Conservation (phyloP, 177 flowering plant genomes). For the Tripterygium wilfordii region DNA sequence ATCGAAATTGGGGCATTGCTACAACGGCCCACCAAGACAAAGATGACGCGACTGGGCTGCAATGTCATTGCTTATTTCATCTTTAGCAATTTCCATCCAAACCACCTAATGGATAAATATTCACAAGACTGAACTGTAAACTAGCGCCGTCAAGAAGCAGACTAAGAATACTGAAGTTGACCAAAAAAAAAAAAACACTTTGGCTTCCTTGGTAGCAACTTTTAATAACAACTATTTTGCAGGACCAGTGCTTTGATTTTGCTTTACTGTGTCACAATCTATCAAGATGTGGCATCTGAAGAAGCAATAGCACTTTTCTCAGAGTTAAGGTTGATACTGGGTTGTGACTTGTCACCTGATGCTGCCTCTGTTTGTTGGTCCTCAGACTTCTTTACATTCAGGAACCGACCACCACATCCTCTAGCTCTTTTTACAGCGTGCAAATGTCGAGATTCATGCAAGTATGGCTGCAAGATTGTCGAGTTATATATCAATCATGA, state of each 20-base stretch:
- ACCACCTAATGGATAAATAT: conserved; percentile 14
- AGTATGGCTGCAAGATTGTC: conserved; percentile 46
- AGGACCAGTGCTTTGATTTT: background rate
- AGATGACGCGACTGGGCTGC: too few relatives aligned
- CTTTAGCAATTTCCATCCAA: conserved; percentile 9
- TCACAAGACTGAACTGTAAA: conserved; percentile 10
- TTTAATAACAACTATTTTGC: background rate
- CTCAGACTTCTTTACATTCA: conserved; percentile 46
- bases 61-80: conserved; percentile 7
- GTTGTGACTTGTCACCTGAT: conserved; percentile 34
- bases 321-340: conserved; percentile 34
- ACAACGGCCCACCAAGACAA: too few relatives aligned
- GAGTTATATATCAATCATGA: background rate
- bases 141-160: background rate
- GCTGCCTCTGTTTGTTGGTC: conserved; percentile 31
- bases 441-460: conserved; percentile 69
- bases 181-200: too few relatives aligned
- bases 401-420: conserved; percentile 65
- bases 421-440: conserved; percentile 68
- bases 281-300: conserved; percentile 29
- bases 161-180: background rate
- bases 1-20: too few relatives aligned
- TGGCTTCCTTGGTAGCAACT: background rate
- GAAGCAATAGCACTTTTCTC: conserved; percentile 25
- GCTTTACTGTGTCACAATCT: background rate